A percentile compares a stretch with the other conserved stretches of the same genome.
These are phyloP conservation scores for Candida caryicola DNA, from an alignment of 805 yeast genomes.

Conservation along the genomic window DNA sequence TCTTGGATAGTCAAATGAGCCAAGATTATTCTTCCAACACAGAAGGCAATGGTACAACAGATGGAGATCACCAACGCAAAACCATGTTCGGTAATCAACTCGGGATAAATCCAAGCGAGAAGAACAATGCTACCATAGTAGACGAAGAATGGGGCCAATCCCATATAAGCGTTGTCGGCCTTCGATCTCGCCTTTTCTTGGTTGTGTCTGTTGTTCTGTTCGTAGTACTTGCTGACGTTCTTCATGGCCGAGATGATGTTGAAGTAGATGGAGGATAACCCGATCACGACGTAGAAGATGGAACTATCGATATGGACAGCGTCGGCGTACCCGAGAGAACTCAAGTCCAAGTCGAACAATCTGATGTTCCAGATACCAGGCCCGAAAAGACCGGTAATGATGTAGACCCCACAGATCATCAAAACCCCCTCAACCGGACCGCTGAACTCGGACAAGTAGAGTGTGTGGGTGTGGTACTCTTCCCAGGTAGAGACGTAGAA, in stretches of 20 bases:
- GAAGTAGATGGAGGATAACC: conserved; percentile 55
- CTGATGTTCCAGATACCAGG: conserved; percentile 60
- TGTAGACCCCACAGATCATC: conserved; percentile 52
- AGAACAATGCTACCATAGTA: conserved; percentile 49
- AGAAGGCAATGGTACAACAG: conserved; percentile 74
- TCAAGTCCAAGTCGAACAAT: conserved; percentile 40
- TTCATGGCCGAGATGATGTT: conserved; percentile 66
- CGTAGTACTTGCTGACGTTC: conserved; percentile 53
- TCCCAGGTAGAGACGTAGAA: conserved; percentile 94
- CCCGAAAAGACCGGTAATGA: conserved; percentile 67
- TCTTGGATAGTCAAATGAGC: conserved; percentile 79
- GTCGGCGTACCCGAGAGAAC: conserved; percentile 27
- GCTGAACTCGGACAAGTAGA: conserved; percentile 73
- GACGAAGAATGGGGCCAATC: conserved; percentile 65
- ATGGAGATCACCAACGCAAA: conserved; percentile 64
- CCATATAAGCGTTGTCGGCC: conserved; percentile 45
- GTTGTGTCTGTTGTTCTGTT: conserved; percentile 20
- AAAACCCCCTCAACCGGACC: conserved; percentile 96
- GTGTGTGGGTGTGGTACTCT: conserved; percentile 83
- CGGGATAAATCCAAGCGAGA: conserved; percentile 51
- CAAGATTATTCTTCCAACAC: conserved; percentile 87
- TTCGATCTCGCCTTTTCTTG: conserved; percentile 26
- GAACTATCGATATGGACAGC: conserved; percentile 36
- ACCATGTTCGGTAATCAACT: conserved; percentile 42
- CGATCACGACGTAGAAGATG: conserved; percentile 47